These are phyloP conservation scores for Neurospora sp. DNA, from an alignment of 2,329 filamentous ascomycete genomes.

Conservation along the genomic window DNA sequence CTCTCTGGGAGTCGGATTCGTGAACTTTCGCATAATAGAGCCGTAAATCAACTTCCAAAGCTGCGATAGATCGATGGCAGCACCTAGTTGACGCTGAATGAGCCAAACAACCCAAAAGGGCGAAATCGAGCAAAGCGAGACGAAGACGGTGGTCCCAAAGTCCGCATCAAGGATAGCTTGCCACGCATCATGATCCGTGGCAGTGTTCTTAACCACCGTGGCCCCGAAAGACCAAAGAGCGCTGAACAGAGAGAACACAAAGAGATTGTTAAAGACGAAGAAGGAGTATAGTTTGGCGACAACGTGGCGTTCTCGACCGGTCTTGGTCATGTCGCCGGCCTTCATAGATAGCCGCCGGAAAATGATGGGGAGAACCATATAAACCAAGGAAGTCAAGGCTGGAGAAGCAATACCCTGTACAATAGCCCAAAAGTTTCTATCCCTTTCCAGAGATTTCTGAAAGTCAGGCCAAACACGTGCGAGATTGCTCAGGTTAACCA, in stretches of 20 bases:
- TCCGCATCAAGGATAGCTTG: conserved; percentile 55
- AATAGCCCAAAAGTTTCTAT: conserved; percentile 67
- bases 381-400: conserved; percentile 76
- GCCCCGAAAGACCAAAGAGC: conserved; percentile 66
- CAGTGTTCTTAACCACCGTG: conserved; percentile 48
- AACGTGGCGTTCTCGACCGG: conserved; percentile 83
- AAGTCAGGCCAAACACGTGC: conserved; percentile 74
- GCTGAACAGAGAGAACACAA: conserved; percentile 89
- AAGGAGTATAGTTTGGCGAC: conserved; percentile 85
- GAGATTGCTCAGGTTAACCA: conserved; percentile 76
- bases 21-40: conserved; percentile 75
- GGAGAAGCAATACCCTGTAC: conserved; percentile 89
- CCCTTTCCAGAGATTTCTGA: conserved; percentile 46
- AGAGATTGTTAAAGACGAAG: conserved; percentile 93
- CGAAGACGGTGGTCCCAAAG: conserved; percentile 55
- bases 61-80: conserved; percentile 88
- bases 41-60: conserved; percentile 74
- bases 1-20: conserved; percentile 79
- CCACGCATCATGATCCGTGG: conserved; percentile 51
- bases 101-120: conserved; percentile 93
- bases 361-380: conserved; percentile 78
- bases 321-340: conserved; percentile 85
- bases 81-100: conserved; percentile 83
- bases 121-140: conserved; percentile 70
- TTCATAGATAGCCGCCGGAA: conserved; percentile 79